phyloP scores from a whole-genome alignment of 192 early-diverging fungal species.

The Mortierella claussenii region DNA sequence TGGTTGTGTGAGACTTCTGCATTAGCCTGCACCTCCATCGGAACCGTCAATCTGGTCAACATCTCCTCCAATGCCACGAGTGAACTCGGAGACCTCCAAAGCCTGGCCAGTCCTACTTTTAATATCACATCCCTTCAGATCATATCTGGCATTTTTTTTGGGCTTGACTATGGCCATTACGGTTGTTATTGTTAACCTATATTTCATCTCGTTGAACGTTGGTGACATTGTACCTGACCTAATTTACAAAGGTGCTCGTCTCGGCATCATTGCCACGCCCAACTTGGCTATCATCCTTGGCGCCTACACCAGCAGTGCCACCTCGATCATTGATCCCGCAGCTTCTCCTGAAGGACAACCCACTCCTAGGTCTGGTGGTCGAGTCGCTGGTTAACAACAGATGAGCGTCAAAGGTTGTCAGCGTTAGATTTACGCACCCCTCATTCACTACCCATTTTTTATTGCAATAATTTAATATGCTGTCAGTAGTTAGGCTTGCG shows the following conservation, averaged over 20 bases:
- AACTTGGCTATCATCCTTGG: conserved; percentile 56
- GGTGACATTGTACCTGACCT: conserved; percentile 57
- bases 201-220: conserved; percentile 51
- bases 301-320: conserved; percentile 49
- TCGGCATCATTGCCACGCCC: conserved; percentile 56
- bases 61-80: conserved; percentile 59
- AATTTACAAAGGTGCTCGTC: conserved; percentile 29
- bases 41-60: conserved; percentile 53
- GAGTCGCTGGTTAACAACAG: no score
- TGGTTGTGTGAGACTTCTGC: conserved; percentile 55
- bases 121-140: conserved; percentile 58
- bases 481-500: no score
- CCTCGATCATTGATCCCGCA: conserved; percentile 55
- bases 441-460: no score
- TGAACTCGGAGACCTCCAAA: conserved; percentile 56
- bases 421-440: no score
- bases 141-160: conserved; percentile 45
- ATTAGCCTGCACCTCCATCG: conserved; percentile 57
- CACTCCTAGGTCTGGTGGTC: no score
- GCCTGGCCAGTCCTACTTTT: conserved; percentile 54
- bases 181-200: conserved; percentile 58
- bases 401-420: no score
- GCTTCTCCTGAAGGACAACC: conserved; percentile 52
- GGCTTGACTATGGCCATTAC: conserved; percentile 54
- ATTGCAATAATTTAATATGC: no score